A percentile compares a stretch with the other conserved stretches of the same genome.
Conservation (phyloP, 164 flowering plant genomes). For the Amborella trichopoda region DNA sequence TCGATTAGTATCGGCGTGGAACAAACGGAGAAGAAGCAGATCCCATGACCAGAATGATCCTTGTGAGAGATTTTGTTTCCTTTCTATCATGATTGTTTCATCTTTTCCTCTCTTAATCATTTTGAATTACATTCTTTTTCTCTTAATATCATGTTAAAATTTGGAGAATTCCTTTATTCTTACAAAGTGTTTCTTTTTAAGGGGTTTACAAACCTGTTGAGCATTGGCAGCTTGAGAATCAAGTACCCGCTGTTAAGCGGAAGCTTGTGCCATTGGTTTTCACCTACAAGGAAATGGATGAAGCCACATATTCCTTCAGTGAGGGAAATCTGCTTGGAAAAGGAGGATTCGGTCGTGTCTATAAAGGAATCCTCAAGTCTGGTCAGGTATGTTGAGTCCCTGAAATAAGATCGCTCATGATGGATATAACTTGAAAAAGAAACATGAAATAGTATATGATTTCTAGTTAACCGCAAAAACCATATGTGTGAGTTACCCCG, state of each 20-base stretch:
- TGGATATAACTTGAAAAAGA: no score
- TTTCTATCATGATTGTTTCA: not conserved
- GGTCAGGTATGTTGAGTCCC: conserved; percentile 58
- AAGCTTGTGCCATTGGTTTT: conserved; percentile 61
- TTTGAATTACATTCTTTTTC: not conserved
- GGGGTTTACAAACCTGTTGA: conserved; percentile 74
- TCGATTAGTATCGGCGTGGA: conserved; percentile 86
- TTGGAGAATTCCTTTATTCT: not conserved
- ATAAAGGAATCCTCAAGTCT: conserved; percentile 64
- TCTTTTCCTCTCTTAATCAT: not conserved
- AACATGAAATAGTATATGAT: no score
- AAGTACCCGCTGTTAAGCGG: conserved; percentile 34
- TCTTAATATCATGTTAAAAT: not conserved
- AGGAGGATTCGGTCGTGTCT: conserved; percentile 94
- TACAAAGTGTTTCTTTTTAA: conserved; percentile 14
- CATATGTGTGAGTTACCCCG: no score
- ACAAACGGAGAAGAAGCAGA: conserved; percentile 79
- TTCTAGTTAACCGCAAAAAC: no score
- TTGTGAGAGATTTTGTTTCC: conserved; percentile 33
- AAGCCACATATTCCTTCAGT: conserved; percentile 70
- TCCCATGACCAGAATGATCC: conserved; percentile 70
- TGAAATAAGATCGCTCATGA: no score
- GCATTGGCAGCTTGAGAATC: conserved; percentile 63
- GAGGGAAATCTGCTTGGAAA: conserved; percentile 77
- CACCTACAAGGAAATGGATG: conserved; percentile 93